Evolutionary conservation across 73 alveolate species (phyloP).

Genomic region (Tetrahymena borealis): DNA sequence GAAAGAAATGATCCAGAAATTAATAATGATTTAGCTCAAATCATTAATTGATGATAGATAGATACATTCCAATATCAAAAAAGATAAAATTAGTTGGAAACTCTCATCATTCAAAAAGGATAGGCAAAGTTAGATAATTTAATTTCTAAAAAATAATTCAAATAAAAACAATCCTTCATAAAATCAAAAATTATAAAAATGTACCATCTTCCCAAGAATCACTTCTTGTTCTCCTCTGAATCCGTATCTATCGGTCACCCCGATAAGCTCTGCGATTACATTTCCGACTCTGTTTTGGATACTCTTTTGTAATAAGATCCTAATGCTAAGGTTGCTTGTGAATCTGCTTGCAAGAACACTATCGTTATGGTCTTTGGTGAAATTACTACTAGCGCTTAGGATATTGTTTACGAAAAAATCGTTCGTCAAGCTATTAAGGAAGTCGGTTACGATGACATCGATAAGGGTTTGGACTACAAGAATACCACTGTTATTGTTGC

Average conservation of each 20-base stretch:
- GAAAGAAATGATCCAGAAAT: not conserved
- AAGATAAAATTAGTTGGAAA: not conserved
- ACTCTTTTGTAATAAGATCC: constrained; percentile 94
- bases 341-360: constrained; percentile 89
- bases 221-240: constrained; percentile 93
- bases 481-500: constrained; percentile 79
- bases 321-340: constrained; percentile 89
- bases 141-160: not conserved
- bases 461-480: constrained; percentile 92
- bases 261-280: constrained; percentile 95
- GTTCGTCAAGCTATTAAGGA: constrained; percentile 85
- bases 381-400: constrained; percentile 75
- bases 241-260: constrained; percentile 99
- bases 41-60: not conserved
- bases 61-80: not conserved
- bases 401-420: constrained; percentile 70
- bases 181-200: constrained; percentile 10
- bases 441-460: constrained; percentile 91
- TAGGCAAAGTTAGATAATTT: not conserved
- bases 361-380: constrained; percentile 93
- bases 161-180: not conserved
- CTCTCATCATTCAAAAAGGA: not conserved
- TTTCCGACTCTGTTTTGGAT: constrained; percentile 93
- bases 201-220: constrained; percentile 47
- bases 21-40: not conserved